Percentiles rank a stretch among this genome's conserved stretches.
Evolutionary conservation across 139 green algal species (phyloP).

Genomic region (Mesotaenium endlicherianum): DNA sequence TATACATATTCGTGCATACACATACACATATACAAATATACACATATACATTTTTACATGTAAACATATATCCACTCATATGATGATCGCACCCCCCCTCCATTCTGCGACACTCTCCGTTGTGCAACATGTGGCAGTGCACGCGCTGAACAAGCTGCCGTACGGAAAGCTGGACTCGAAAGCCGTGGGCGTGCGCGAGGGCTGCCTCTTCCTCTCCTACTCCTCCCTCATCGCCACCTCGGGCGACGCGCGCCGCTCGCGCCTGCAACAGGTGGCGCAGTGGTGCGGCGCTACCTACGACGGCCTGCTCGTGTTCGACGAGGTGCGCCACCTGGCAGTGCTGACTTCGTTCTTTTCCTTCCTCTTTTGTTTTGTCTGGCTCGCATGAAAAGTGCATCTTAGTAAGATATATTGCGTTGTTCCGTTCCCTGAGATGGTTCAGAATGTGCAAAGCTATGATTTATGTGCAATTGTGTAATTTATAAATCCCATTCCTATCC

Average conservation of each 20-base stretch:
- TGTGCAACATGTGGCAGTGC: too few relatives aligned
- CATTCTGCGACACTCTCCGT: too few relatives aligned
- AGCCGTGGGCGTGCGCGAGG: slow-evolving; percentile 16
- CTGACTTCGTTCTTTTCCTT: too few relatives aligned
- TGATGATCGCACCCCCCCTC: too few relatives aligned
- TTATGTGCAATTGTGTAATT: too few relatives aligned
- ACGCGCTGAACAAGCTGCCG: slow-evolving; percentile 56
- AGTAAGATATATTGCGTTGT: too few relatives aligned
- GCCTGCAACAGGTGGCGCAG: slow-evolving; percentile 73
- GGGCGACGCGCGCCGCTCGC: slow-evolving; percentile 38
- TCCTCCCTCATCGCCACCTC: slow-evolving; percentile 49
- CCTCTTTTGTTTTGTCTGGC: too few relatives aligned
- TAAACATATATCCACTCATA: too few relatives aligned
- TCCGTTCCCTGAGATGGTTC: not conserved
- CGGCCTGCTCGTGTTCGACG: slow-evolving; percentile 46
- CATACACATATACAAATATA: not conserved
- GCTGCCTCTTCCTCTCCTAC: slow-evolving; percentile 56
- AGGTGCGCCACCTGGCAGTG: too few relatives aligned
- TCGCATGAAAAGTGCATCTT: too few relatives aligned
- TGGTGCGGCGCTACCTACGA: slow-evolving; percentile 61
- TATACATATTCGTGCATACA: not conserved
- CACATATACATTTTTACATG: too few relatives aligned
- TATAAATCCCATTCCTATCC: too few relatives aligned
- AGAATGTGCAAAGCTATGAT: not conserved
- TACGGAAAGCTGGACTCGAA: slow-evolving; percentile 51